Conservation (phyloP, 306 rosid species). For the Casuarina glauca region DNA sequence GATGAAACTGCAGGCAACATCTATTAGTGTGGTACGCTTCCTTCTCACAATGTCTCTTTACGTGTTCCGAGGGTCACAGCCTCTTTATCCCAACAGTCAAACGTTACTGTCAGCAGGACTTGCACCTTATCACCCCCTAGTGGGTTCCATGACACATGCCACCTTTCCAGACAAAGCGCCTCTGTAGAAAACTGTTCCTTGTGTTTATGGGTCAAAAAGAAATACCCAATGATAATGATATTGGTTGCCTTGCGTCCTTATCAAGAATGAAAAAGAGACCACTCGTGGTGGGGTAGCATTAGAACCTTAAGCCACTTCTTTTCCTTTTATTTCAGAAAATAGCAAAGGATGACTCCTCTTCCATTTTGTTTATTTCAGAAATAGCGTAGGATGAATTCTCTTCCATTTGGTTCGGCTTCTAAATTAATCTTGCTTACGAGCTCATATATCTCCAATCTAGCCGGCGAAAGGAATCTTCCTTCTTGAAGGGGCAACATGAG, state of each 20-base stretch:
- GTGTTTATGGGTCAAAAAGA: neutral
- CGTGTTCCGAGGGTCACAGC: constrained; percentile 1
- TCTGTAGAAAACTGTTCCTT: neutral
- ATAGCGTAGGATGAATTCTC: too few species aligned
- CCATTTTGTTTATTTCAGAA: neutral
- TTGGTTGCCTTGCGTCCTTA: neutral
- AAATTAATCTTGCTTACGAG: too few species aligned
- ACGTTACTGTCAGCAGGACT: neutral
- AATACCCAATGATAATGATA: neutral
- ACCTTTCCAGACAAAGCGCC: neutral
- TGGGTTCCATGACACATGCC: constrained; percentile 24
- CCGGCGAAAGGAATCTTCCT: constrained; percentile 37
- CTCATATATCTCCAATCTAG: constrained; percentile 21
- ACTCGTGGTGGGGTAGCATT: constrained; percentile 30
- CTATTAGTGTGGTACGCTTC: too few species aligned
- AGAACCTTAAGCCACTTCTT: constrained; percentile 17
- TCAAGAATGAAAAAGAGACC: neutral
- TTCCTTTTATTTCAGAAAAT: neutral
- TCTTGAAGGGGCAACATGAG: constrained; percentile 26
- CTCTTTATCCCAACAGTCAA: neutral
- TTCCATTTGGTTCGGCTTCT: too few species aligned
- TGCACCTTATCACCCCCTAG: neutral
- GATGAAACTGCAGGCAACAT: too few species aligned
- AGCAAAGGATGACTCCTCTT: constrained; percentile 14
- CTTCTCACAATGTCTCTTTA: too few species aligned